phyloP scores from a whole-genome alignment of 2,329 filamentous ascomycete genomes.

The Penicillium aurantiogriseum region DNA sequence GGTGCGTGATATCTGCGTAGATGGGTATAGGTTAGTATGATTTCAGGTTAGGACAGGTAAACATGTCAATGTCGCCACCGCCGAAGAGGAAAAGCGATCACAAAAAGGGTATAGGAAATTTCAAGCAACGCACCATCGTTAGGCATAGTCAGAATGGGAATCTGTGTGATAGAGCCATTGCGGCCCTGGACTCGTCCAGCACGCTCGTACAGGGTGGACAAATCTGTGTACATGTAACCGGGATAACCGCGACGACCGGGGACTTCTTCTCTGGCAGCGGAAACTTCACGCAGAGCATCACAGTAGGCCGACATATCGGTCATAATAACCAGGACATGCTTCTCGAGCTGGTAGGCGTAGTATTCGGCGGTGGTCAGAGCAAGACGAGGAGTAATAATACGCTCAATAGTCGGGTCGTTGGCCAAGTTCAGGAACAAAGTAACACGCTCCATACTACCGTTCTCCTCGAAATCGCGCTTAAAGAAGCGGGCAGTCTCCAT shows the following conservation, averaged over 20 bases:
- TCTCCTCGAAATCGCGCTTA: slow-evolving; percentile 97
- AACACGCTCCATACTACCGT: slow-evolving; percentile 94
- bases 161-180: slow-evolving; percentile 98
- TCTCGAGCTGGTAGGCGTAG: slow-evolving; percentile 99
- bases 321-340: slow-evolving; percentile 98
- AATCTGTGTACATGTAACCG: slow-evolving; percentile 99
- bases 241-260: slow-evolving; percentile 98
- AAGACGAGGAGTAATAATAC: slow-evolving; percentile 98
- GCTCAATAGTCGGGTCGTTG: slow-evolving; percentile 98
- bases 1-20: slow-evolving; percentile 63
- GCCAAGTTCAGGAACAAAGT: slow-evolving; percentile 99
- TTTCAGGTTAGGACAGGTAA: no score
- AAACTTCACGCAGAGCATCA: slow-evolving; percentile 97
- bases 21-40: no score
- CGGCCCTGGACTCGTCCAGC: slow-evolving; percentile 95
- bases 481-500: slow-evolving; percentile 99
- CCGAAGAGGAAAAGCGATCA: no score
- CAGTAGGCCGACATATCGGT: slow-evolving; percentile 98
- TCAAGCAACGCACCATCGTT: slow-evolving; percentile 69
- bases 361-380: slow-evolving; percentile 98
- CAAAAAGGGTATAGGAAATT: no score
- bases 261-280: slow-evolving; percentile 96
- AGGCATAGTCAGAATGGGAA: slow-evolving; percentile 98
- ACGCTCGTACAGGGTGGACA: slow-evolving; percentile 99
- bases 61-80: no score